Conservation (phyloP, 169 alveolate species). For the Cryptosporidium parvum region DNA sequence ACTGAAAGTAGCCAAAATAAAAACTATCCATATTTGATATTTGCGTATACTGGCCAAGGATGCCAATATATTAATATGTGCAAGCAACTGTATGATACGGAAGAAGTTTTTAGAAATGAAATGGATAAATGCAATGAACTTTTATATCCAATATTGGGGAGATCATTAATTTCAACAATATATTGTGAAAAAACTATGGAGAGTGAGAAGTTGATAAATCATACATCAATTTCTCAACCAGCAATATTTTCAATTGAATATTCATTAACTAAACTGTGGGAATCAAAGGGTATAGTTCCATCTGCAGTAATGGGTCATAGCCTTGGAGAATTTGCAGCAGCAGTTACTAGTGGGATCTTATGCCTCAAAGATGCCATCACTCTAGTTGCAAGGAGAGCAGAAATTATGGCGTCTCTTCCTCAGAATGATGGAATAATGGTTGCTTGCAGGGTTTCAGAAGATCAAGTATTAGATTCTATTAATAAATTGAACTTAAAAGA, state of each 20-base stretch:
- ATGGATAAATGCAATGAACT: conserved; percentile 80
- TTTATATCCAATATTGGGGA: conserved; percentile 75
- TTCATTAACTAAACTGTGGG: conserved; percentile 80
- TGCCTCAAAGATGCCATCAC: conserved; percentile 76
- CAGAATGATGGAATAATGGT: too few relatives aligned
- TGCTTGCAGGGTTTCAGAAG: neutral
- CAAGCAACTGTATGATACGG: conserved; percentile 78
- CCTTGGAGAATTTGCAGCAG: conserved; percentile 83
- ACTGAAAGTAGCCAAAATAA: neutral
- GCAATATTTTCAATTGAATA: conserved; percentile 84
- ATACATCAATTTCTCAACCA: conserved; percentile 74
- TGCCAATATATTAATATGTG: conserved; percentile 67
- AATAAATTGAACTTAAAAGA: neutral
- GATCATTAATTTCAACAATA: conserved; percentile 79
- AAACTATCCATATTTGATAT: conserved; percentile 35
- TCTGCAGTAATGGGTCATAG: conserved; percentile 81
- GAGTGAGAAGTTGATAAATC: too few relatives aligned
- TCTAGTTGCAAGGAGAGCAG: too few relatives aligned
- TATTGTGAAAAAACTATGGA: conserved; percentile 76
- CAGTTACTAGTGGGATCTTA: conserved; percentile 79
- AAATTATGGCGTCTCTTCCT: too few relatives aligned
- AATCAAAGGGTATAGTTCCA: conserved; percentile 83
- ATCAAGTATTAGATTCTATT: neutral
- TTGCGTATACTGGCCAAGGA: conserved; percentile 81
- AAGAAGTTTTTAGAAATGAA: conserved; percentile 78